Base-by-base conservation (phyloP, 305 asterid species). In the Stenogyne calaminthoides region DNA sequence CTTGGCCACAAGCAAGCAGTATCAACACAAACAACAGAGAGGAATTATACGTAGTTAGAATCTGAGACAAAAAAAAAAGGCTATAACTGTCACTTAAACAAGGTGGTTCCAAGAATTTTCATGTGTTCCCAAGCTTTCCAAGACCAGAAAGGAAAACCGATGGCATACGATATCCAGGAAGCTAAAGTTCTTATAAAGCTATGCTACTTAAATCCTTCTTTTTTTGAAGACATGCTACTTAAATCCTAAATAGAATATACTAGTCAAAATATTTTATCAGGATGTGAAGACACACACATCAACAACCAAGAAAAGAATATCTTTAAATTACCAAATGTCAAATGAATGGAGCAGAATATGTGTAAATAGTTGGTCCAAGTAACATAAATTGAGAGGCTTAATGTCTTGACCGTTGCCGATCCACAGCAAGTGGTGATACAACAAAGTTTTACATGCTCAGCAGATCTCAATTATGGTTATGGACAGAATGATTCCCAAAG, bases 121-220 rank as follows among this genome's bases (percentile, higher is more conserved):
- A 55, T 44, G 27, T 51, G 71, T 32, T 59, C 7, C 7, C 22
- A 56, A 75, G 84, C 81, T 37, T 9, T 51, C 68, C 42, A 32
- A 71, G 81, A 73, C 64, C 37, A 67, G 69, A 76, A 42, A 59
- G 44, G 36, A 63, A 74, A 79, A 52, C 5, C 11, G 15, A 19
- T 22, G 67, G 77, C 46, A 77, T 22, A 62, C 19, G 55, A 75
- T 68, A 67, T 66, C 73, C 76, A 72, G 44, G 69, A 39, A 71
- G 64, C 71, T 69, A 34, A 52, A 39, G 29, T 62, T 59, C 67
- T 32, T 4, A 27, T 42, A 52, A 27, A 49, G 34, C 37, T 29
- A 20, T 63, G 47, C 18, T 25, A 1, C 2, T 25, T 25, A 25
- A 1, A 22, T 22, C 25, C 25, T 2, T 22, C 2, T 25, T 25